A percentile compares a stretch with the other conserved stretches of the same genome.
Conservation (phyloP, 768 basidiomycete genomes). For the Podaxis sp. region DNA sequence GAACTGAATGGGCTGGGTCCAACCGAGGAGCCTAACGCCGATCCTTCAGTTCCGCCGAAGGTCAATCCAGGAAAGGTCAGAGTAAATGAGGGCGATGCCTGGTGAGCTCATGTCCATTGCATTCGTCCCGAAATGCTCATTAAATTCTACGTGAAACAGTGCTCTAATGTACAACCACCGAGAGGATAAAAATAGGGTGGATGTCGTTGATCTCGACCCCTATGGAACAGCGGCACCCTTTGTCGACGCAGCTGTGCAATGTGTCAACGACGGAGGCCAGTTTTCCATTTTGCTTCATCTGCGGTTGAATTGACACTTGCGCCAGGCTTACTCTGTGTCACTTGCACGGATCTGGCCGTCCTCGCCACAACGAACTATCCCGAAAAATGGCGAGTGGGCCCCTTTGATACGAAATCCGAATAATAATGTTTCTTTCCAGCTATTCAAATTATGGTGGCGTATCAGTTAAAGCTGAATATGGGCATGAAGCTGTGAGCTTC, state of each 20-base stretch:
- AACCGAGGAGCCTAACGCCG: slow-evolving; percentile 24
- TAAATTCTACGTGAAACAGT: background rate
- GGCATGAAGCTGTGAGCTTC: slow-evolving; percentile 81
- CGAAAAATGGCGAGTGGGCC: slow-evolving; percentile 80
- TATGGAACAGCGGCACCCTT: slow-evolving; percentile 98
- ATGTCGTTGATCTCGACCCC: slow-evolving; percentile 96
- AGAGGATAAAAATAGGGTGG: slow-evolving; percentile 69
- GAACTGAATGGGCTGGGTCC: slow-evolving; percentile 72
- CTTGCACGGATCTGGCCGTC: slow-evolving; percentile 95
- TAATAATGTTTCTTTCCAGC: slow-evolving; percentile 38
- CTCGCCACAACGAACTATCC: slow-evolving; percentile 92
- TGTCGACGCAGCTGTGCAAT: slow-evolving; percentile 91
- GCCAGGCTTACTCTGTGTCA: slow-evolving; percentile 86
- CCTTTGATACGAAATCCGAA: background rate
- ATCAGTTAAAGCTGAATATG: slow-evolving; percentile 89
- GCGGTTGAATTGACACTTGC: background rate
- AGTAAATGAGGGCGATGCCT: slow-evolving; percentile 93
- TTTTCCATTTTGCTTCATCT: slow-evolving; percentile 4
- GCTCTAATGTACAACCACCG: slow-evolving; percentile 86
- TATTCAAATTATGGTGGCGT: slow-evolving; percentile 95
- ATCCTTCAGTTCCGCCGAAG: slow-evolving; percentile 17
- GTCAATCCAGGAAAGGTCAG: slow-evolving; percentile 52
- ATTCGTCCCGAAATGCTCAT: slow-evolving; percentile 2
- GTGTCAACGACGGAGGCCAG: slow-evolving; percentile 82
- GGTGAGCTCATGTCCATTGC: slow-evolving; percentile 46